A percentile compares a stretch with the other conserved stretches of the same genome.
These are phyloP conservation scores for Chrysochromulina parva DNA, from an alignment of 78 protist genomes.

Conservation along the genomic window DNA sequence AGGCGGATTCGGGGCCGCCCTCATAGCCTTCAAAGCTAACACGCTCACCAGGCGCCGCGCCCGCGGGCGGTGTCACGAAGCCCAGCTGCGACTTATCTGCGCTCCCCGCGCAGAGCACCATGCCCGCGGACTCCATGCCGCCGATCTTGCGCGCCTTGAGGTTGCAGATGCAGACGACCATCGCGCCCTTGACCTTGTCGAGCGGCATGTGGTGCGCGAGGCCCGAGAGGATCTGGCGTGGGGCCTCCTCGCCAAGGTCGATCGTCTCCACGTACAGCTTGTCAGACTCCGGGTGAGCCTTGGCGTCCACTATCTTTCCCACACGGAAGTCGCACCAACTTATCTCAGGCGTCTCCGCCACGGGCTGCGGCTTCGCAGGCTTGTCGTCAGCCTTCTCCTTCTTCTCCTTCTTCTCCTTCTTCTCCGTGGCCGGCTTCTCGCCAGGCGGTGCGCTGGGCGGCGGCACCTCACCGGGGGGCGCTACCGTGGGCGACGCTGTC, in stretches of 20 bases:
- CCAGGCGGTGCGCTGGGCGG: not conserved
- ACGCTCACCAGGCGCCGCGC: constrained; percentile 62
- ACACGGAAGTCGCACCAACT: constrained; percentile 73
- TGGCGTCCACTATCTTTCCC: constrained; percentile 74
- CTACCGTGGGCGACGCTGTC: not conserved
- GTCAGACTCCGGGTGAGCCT: constrained; percentile 71
- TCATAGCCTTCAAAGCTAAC: constrained; percentile 47
- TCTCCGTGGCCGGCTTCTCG: not conserved
- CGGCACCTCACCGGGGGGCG: not conserved
- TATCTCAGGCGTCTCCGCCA: too few species aligned
- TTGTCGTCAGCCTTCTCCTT: not conserved
- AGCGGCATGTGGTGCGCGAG: constrained; percentile 65
- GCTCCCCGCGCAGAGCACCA: constrained; percentile 76
- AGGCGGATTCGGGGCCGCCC: constrained; percentile 67
- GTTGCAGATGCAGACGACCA: constrained; percentile 80
- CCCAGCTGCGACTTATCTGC: not conserved
- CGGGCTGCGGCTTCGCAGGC: too few species aligned
- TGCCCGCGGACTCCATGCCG: constrained; percentile 73
- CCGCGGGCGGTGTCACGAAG: constrained; percentile 51
- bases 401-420: not conserved
- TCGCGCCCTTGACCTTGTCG: constrained; percentile 50
- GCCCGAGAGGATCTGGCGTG: constrained; percentile 77
- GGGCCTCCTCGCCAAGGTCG: constrained; percentile 75
- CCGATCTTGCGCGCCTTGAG: constrained; percentile 65
- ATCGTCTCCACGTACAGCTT: constrained; percentile 80